A percentile compares a stretch with the other conserved stretches of the same genome.
Conservation (phyloP, 345 rosid genomes). For the Populus deltoides region DNA sequence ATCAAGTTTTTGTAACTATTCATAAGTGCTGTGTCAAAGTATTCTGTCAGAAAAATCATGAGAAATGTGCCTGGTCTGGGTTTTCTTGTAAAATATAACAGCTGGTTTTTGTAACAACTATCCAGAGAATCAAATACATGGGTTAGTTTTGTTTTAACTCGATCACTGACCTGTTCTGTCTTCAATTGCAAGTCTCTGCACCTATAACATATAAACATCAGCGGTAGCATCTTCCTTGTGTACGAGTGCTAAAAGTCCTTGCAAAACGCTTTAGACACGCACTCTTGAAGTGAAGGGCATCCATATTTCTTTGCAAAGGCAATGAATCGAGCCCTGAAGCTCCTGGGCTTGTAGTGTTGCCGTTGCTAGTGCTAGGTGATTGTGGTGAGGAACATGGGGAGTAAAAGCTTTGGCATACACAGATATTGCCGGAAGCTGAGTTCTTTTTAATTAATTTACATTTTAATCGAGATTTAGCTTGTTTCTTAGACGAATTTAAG, state of each 20-base stretch:
- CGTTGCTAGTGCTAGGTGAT: too few species aligned
- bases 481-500: too few species aligned
- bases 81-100: slow-evolving; percentile 10
- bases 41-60: slow-evolving; percentile 2
- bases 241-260: not conserved
- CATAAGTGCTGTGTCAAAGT: not conserved
- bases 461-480: too few species aligned
- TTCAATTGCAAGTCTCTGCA: not conserved
- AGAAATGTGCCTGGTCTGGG: slow-evolving; percentile 20
- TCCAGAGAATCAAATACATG: not conserved
- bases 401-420: too few species aligned
- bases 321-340: too few species aligned
- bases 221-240: not conserved
- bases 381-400: too few species aligned
- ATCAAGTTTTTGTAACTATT: slow-evolving; percentile 5
- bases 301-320: too few species aligned
- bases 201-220: not conserved
- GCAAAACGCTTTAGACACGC: not conserved
- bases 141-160: too few species aligned
- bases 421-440: too few species aligned
- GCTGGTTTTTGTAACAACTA: not conserved
- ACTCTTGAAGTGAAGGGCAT: too few species aligned
- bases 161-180: not conserved
- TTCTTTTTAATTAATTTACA: too few species aligned
- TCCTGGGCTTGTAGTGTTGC: too few species aligned